phyloP scores from a whole-genome alignment of 768 basidiomycete genomes.

The Kwoniella botswanensis region DNA sequence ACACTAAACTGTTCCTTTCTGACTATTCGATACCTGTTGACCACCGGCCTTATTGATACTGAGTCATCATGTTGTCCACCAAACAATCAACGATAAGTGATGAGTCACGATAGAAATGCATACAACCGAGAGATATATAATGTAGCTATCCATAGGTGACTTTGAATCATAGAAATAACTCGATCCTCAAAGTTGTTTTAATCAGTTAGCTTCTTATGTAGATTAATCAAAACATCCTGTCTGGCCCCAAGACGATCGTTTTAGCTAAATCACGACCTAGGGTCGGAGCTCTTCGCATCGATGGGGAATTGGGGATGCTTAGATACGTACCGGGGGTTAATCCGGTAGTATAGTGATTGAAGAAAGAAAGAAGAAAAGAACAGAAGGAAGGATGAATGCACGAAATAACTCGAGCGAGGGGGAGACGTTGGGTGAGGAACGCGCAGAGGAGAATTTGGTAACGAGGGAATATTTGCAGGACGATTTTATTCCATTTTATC shows the following conservation, averaged over 20 bases:
- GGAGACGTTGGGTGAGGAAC: background rate
- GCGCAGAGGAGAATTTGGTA: slow-evolving; percentile 6
- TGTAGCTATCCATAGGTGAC: slow-evolving; percentile 56
- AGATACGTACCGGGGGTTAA: background rate
- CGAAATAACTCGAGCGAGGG: background rate
- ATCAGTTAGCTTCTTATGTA: slow-evolving; percentile 31
- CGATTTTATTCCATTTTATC: slow-evolving; percentile 13
- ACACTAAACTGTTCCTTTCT: no score
- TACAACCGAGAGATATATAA: background rate
- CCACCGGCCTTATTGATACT: no score
- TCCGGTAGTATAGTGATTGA: slow-evolving; percentile 7
- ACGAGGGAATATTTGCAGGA: background rate
- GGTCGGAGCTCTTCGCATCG: slow-evolving; percentile 31
- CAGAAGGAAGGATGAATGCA: background rate
- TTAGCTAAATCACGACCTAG: slow-evolving; percentile 27
- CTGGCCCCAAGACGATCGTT: slow-evolving; percentile 46
- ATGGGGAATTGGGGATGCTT: slow-evolving; percentile 48
- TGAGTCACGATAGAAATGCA: no score
- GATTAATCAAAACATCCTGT: slow-evolving; percentile 51
- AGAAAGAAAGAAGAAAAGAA: slow-evolving; percentile 1
- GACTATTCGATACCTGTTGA: no score
- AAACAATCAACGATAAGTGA: no score
- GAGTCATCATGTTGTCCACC: no score
- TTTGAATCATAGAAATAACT: slow-evolving; percentile 44
- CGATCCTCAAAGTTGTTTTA: slow-evolving; percentile 56